These are phyloP conservation scores for Gleditsia sinensis DNA, from an alignment of 306 rosid species.

Conservation along the genomic window DNA sequence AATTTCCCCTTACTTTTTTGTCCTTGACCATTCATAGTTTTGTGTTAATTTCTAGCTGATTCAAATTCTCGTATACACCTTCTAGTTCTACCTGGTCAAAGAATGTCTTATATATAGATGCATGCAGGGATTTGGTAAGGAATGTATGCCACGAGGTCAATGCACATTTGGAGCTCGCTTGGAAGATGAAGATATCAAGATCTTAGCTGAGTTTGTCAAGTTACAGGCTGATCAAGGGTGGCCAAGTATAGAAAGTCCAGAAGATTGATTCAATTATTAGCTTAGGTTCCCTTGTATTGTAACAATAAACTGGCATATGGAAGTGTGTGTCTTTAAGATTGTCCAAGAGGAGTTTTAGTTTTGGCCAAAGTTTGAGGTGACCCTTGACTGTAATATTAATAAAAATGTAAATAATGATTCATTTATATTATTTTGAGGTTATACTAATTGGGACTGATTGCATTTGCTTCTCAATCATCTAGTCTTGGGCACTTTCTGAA, in stretches of 20 bases:
- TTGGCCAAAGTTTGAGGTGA: too few relatives aligned
- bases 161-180: conserved; percentile 96
- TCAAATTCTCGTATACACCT: conserved; percentile 8
- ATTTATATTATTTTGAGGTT: background rate
- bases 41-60: background rate
- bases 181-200: conserved; percentile 81
- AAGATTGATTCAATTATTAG: conserved; percentile 41
- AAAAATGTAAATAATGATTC: background rate
- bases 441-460: background rate
- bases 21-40: conserved; percentile 17
- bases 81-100: conserved; percentile 12
- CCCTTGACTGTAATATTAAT: too few relatives aligned
- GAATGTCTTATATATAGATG: background rate
- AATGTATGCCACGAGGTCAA: conserved; percentile 89
- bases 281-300: background rate
- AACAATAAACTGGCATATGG: background rate
- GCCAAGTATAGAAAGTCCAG: conserved; percentile 48
- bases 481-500: too few relatives aligned
- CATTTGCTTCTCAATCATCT: background rate
- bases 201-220: conserved; percentile 85
- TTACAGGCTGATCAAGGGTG: conserved; percentile 89
- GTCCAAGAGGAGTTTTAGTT: too few relatives aligned
- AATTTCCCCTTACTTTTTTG: background rate
- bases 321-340: too few relatives aligned
- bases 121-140: conserved; percentile 80